Conservation (phyloP, 2,329 filamentous ascomycete species). For the Aspergillus arachidicola region DNA sequence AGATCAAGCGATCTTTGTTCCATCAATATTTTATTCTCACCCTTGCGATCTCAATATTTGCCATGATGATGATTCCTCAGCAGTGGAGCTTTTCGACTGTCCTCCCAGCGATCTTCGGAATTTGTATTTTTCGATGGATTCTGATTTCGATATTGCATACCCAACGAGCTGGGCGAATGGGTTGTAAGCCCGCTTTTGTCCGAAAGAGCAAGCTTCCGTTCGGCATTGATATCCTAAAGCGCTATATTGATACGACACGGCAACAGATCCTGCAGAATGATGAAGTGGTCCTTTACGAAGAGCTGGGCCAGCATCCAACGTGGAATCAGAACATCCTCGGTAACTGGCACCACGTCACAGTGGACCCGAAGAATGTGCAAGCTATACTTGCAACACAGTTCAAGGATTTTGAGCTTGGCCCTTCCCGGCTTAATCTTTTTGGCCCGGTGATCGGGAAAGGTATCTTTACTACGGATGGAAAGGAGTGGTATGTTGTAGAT, state of each 20-base stretch:
- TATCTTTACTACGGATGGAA: constrained; percentile 70
- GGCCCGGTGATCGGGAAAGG: constrained; percentile 41
- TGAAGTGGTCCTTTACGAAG: background rate
- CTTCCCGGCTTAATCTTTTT: constrained; percentile 67
- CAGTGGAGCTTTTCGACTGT: background rate
- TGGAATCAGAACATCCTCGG: constrained; percentile 3
- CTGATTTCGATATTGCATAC: background rate
- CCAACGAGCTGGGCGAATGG: background rate
- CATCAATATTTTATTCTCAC: too few relatives aligned
- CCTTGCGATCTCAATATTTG: background rate
- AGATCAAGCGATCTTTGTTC: too few relatives aligned
- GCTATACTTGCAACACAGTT: constrained; percentile 83
- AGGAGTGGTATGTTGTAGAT: constrained; percentile 60
- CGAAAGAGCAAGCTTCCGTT: background rate
- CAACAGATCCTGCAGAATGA: constrained; percentile 3
- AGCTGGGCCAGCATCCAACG: background rate
- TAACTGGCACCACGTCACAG: constrained; percentile 20
- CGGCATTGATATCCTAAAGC: background rate
- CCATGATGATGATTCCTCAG: background rate
- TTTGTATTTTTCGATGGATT: background rate
- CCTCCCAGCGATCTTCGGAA: background rate
- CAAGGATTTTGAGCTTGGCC: constrained; percentile 77
- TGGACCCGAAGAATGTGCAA: constrained; percentile 68
- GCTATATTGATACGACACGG: background rate
- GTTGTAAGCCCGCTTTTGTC: constrained; percentile 1